phyloP scores from a whole-genome alignment of 768 basidiomycete genomes.

The Collybia nuda region DNA sequence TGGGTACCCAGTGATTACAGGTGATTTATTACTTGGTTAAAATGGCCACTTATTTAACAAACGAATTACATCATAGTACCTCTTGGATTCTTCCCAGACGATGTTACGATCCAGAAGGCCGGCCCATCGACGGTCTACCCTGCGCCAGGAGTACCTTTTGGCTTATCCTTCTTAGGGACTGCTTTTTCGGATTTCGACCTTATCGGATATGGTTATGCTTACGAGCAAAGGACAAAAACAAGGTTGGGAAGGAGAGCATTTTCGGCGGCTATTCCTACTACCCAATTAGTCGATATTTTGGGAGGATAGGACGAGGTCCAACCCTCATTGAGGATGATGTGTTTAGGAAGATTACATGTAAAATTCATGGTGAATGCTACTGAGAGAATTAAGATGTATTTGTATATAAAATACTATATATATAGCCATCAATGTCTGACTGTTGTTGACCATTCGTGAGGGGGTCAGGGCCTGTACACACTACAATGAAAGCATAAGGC shows the following conservation, averaged over 20 bases:
- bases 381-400: no score
- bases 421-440: no score
- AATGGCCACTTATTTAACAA: not conserved
- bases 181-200: conserved; percentile 60
- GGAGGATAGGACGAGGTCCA: not conserved
- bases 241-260: conserved; percentile 49
- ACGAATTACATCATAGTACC: conserved; percentile 39
- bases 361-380: no score
- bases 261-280: conserved; percentile 53
- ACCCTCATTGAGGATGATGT: no score
- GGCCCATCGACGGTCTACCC: conserved; percentile 45
- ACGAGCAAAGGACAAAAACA: conserved; percentile 62
- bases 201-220: conserved; percentile 60
- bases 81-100: conserved; percentile 55
- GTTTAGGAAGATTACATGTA: no score
- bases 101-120: conserved; percentile 36
- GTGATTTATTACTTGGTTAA: conserved; percentile 26
- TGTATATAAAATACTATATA: no score
- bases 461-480: not conserved
- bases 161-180: conserved; percentile 61
- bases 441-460: no score
- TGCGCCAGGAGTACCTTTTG: conserved; percentile 59
- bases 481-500: conserved; percentile 5
- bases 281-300: conserved; percentile 40
- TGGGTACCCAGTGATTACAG: conserved; percentile 67